Evolutionary conservation across 1,284 basidiomycete genomes (phyloP), one percentile per base, ranked within the genome.

Genomic region (Leccinum subspadiceum): DNA sequence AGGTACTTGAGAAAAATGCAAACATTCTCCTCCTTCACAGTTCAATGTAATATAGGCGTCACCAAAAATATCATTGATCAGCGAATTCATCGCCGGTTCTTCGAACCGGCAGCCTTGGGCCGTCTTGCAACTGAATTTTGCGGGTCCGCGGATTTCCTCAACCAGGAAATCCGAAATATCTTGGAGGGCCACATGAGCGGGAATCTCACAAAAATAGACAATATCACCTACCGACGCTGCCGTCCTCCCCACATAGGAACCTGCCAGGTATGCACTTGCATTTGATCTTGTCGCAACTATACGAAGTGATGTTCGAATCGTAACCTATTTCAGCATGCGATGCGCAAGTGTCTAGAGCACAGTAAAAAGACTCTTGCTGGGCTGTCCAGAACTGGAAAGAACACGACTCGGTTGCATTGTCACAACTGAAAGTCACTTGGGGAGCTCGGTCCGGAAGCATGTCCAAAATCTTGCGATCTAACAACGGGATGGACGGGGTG

Each of bases 301-400:
- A 96, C 22, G 78, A 73, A 0, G 92, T 96, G 24, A 79, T 79
- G 70, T 96, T 96, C 39, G 77, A 77, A 60, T 90, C 85, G 67
- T 89, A 87, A 2, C 82, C 86, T 2, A 77, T 70, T 46, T 78
- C 73, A 2, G 71, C 69, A n/a, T 75, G 74, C 3, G 86, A 86
- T 4, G 69, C 70, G 71, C 93, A 96, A 5, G 78, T 66, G 46
- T 90, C 81, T 48, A 99, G 81, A 12, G 86, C 85, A 76, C 96
- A 99, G 76, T 98, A 98, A 77, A 99, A 98, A 1, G 93, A 96
- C 73, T 99, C 96, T 59, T 93, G 83, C 65, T 90, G 82, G 7
- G 92, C 94, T 6, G 95, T 94, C 96, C 96, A 99, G 79, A 99
- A 99, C 75, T 98, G 94, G 81, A 98, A 98, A 46, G 87, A 84